phyloP scores from a whole-genome alignment of 2,329 filamentous ascomycete genomes.

The Aspergillus ochraceus region DNA sequence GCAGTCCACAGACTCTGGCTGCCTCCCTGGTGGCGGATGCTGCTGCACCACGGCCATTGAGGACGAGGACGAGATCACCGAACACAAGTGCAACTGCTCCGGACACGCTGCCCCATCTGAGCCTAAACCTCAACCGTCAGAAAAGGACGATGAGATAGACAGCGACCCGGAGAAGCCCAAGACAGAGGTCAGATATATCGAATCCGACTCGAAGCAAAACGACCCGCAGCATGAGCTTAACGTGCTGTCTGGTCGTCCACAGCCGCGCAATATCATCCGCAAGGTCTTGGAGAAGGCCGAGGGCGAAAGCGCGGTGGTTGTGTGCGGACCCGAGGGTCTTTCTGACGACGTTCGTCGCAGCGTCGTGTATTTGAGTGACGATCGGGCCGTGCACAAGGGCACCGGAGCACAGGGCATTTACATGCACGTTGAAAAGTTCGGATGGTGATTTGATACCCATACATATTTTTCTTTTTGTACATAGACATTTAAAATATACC shows the following conservation, averaged over 20 bases:
- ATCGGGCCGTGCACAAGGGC: slow-evolving; percentile 66
- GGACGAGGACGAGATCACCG: slow-evolving; percentile 42
- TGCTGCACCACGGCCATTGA: slow-evolving; percentile 51
- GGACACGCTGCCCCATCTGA: slow-evolving; percentile 19
- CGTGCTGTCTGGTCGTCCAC: slow-evolving; percentile 54
- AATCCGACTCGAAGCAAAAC: slow-evolving; percentile 9
- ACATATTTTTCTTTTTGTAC: neutral
- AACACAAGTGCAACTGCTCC: slow-evolving; percentile 40
- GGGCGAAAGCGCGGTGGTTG: slow-evolving; percentile 64
- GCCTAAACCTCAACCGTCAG: neutral
- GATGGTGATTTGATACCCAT: slow-evolving; percentile 30
- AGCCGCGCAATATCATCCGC: slow-evolving; percentile 53
- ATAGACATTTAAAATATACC: neutral
- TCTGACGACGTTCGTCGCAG: slow-evolving; percentile 56
- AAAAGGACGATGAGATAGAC: neutral
- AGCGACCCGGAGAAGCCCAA: neutral
- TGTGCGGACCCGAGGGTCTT: slow-evolving; percentile 60
- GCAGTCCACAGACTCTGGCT: slow-evolving; percentile 17
- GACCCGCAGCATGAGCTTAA: slow-evolving; percentile 7
- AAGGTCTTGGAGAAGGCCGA: slow-evolving; percentile 57
- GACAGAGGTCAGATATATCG: neutral
- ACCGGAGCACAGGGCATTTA: slow-evolving; percentile 66
- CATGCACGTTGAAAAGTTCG: slow-evolving; percentile 60
- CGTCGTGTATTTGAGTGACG: slow-evolving; percentile 60
- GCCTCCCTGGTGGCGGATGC: slow-evolving; percentile 39